These are phyloP conservation scores for Rhynchospora pubera DNA, from an alignment of 176 grass and related monocot genomes.

Conservation along the genomic window DNA sequence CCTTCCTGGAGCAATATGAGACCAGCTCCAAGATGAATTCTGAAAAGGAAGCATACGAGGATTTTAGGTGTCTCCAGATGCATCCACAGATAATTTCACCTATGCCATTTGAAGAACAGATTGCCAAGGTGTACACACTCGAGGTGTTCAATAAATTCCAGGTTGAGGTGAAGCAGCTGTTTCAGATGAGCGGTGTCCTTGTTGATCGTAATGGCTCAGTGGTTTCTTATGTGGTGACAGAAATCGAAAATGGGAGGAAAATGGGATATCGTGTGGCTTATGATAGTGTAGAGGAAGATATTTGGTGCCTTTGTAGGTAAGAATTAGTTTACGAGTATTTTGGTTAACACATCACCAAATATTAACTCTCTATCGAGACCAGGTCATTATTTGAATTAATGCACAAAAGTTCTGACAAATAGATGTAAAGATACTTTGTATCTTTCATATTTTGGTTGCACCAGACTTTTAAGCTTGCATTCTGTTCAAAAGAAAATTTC, in stretches of 20 bases:
- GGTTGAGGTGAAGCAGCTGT: slow-evolving; percentile 52
- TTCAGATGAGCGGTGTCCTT: slow-evolving; percentile 46
- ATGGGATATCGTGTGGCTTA: slow-evolving; percentile 63
- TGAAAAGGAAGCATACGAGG: slow-evolving; percentile 61
- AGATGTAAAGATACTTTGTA: background rate
- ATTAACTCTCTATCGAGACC: background rate
- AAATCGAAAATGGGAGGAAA: slow-evolving; percentile 45
- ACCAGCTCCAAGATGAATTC: slow-evolving; percentile 38
- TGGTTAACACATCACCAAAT: background rate
- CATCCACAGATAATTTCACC: slow-evolving; percentile 34
- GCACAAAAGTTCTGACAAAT: background rate
- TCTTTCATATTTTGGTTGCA: background rate
- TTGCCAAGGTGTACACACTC: slow-evolving; percentile 57
- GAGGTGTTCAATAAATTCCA: slow-evolving; percentile 71
- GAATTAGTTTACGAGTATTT: background rate
- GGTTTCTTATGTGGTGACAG: slow-evolving; percentile 60
- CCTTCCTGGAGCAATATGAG: slow-evolving; percentile 65
- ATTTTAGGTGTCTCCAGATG: slow-evolving; percentile 64
- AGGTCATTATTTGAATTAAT: background rate
- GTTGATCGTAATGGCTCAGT: slow-evolving; percentile 42
- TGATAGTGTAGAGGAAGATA: slow-evolving; percentile 61
- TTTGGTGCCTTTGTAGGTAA: slow-evolving; percentile 67
- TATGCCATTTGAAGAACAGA: slow-evolving; percentile 50
- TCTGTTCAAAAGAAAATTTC: background rate
- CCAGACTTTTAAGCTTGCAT: background rate